Evolutionary conservation across 176 grass and related monocot species (phyloP), one percentile per base, ranked within the genome.

Genomic region (Carex myosuroides): DNA sequence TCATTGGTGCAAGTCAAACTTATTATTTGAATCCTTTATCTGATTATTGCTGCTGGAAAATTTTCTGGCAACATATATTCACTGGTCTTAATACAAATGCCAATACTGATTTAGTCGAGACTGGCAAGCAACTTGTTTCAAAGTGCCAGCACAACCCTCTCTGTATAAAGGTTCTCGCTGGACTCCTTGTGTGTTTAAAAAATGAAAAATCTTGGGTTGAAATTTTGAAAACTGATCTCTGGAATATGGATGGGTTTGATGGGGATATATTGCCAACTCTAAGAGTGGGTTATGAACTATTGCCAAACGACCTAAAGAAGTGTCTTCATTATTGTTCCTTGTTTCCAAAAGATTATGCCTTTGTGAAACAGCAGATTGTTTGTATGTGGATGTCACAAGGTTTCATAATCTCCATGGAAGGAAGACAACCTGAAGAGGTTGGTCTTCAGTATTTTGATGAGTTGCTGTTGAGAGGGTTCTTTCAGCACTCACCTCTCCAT

Each of bases 331-430:
- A 85, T 41, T 86, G 83, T 60, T 87, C 81, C 20, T 21, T 90
- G 22, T 90, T 87, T 80, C 85, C 84, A 42, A 90, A 72, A 61
- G 70, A 85, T 30, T 87, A 72, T 59, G 18, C 84, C 20, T 86
- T 80, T 48, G 41, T 12, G 5, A 79, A 83, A 41, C 33, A 84
- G 29, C 62, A 73, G 14, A 41, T 84, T 6, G 57, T 84, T 55
- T 16, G 64, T 30, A 63, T 83, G 74, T 90, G 88, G 85, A 64
- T 90, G 63, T 85, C 83, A 26, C 61, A 81, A 76, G 88, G 85
- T 10, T 90, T 90, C 39, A 60, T 90, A 13, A 10, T 73, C 3
- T 0, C 6, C 0, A 24, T 58, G 5, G 59, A 29, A 57, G 74
- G n/a, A 12, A 63, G 10, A 11, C 29, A 80, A 4, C 39, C n/a